Conservation (phyloP, 2,329 filamentous ascomycete genomes). For the Pseudofabraea citricarpa region DNA sequence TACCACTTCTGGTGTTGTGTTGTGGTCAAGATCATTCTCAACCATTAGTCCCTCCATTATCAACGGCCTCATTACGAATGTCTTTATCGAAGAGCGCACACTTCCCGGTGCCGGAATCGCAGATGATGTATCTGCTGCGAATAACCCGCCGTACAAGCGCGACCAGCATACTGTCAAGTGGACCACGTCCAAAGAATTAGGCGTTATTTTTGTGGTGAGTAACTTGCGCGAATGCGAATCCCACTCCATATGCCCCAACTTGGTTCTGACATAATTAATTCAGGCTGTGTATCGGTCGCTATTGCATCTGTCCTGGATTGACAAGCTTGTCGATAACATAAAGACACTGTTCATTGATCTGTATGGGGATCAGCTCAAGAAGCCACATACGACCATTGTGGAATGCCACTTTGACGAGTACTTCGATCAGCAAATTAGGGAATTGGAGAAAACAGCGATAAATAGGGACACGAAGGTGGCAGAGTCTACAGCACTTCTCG, state of each 20-base stretch:
- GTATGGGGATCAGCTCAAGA: constrained; percentile 82
- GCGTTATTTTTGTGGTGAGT: constrained; percentile 88
- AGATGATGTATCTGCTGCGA: constrained; percentile 54
- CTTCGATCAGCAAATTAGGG: constrained; percentile 87
- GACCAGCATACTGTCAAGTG: constrained; percentile 96
- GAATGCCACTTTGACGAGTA: constrained; percentile 88
- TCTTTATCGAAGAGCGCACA: constrained; percentile 93
- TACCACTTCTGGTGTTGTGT: constrained; percentile 90
- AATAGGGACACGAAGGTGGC: constrained; percentile 22
- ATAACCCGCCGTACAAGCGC: constrained; percentile 74
- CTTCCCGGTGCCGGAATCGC: constrained; percentile 51
- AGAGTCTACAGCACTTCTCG: constrained; percentile 18
- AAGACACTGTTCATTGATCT: constrained; percentile 86
- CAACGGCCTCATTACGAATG: constrained; percentile 92
- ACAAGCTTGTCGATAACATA: constrained; percentile 93
- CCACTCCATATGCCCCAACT: too few species aligned
- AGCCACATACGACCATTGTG: constrained; percentile 70
- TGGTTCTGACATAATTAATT: neutral
- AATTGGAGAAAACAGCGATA: constrained; percentile 60
- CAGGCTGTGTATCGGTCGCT: constrained; percentile 96
- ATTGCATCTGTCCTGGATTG: constrained; percentile 92
- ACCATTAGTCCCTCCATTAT: constrained; percentile 77
- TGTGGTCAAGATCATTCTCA: constrained; percentile 88
- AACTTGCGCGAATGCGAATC: too few species aligned
- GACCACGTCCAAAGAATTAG: constrained; percentile 87